A percentile compares a stretch with the other conserved stretches of the same genome.
These are phyloP conservation scores for Metschnikowia noctiluminum DNA, from an alignment of 805 yeast genomes.

Conservation along the genomic window DNA sequence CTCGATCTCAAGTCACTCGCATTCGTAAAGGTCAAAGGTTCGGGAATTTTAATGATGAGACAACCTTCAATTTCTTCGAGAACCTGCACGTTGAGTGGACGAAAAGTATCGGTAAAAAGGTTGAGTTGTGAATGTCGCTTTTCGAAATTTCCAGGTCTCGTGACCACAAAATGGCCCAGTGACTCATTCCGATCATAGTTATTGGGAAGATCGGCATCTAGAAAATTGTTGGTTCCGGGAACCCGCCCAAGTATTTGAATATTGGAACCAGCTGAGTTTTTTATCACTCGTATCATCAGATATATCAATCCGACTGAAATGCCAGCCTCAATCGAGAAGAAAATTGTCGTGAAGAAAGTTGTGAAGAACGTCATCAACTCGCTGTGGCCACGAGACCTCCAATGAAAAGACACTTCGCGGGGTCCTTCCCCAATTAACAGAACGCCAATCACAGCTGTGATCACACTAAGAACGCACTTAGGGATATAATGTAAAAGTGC, in stretches of 20 bases:
- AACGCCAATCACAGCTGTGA: constrained; percentile 69
- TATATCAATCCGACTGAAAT: constrained; percentile 83
- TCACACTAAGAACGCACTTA: constrained; percentile 71
- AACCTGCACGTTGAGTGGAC: constrained; percentile 33
- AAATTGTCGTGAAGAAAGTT: constrained; percentile 62
- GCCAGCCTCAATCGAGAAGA: constrained; percentile 81
- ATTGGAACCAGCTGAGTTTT: constrained; percentile 75
- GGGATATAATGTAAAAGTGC: constrained; percentile 72
- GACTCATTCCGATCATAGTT: neutral
- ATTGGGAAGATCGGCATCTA: constrained; percentile 37
- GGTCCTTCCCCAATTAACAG: constrained; percentile 60
- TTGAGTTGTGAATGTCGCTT: constrained; percentile 23
- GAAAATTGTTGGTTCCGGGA: constrained; percentile 37
- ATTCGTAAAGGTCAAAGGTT: constrained; percentile 43
- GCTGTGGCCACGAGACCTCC: constrained; percentile 67
- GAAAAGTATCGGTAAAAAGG: constrained; percentile 32
- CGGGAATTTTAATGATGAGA: constrained; percentile 41
- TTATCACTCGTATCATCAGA: constrained; percentile 74
- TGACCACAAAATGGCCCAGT: neutral
- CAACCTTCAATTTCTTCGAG: constrained; percentile 45
- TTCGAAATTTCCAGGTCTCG: constrained; percentile 1
- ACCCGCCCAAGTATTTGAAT: constrained; percentile 75
- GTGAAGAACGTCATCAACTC: constrained; percentile 67
- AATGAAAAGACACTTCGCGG: constrained; percentile 65
- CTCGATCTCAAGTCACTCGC: constrained; percentile 37